These are phyloP conservation scores for Calophaca sinica DNA, from an alignment of 306 rosid species.

Conservation along the genomic window DNA sequence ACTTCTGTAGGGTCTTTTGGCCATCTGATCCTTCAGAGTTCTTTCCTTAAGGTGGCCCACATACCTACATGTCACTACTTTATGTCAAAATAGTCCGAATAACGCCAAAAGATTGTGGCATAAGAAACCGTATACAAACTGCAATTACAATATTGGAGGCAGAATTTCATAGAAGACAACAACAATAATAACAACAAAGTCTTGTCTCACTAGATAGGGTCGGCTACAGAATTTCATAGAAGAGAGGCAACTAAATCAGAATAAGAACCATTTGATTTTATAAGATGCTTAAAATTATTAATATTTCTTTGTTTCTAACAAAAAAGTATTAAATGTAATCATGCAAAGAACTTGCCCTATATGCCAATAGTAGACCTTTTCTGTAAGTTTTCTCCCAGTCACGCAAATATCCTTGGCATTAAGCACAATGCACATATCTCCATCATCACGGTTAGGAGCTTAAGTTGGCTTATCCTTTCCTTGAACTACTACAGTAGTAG, in stretches of 20 bases:
- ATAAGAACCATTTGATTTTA: no score
- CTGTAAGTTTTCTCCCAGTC: slow-evolving; percentile 87
- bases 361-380: slow-evolving; percentile 94
- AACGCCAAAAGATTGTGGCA: slow-evolving; percentile 3
- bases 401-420: slow-evolving; percentile 89
- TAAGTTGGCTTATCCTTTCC: slow-evolving; percentile 97
- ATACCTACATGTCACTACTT: slow-evolving; percentile 65
- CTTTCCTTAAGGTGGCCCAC: slow-evolving; percentile 89
- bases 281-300: no score
- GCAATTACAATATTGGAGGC: slow-evolving; percentile 9
- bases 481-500: no score
- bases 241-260: no score
- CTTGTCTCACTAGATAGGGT: no score
- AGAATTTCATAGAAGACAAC: slow-evolving; percentile 10
- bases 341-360: slow-evolving; percentile 70
- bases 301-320: slow-evolving; percentile 17
- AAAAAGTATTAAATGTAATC: slow-evolving; percentile 9
- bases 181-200: no score
- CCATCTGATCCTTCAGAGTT: slow-evolving; percentile 84
- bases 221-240: no score
- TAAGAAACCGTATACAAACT: slow-evolving; percentile 20
- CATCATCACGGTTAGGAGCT: slow-evolving; percentile 89
- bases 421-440: slow-evolving; percentile 95
- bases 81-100: slow-evolving; percentile 43
- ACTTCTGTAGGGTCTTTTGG: slow-evolving; percentile 93